These are phyloP conservation scores for Triadica sebifera DNA, from an alignment of 345 rosid species.

Conservation along the genomic window DNA sequence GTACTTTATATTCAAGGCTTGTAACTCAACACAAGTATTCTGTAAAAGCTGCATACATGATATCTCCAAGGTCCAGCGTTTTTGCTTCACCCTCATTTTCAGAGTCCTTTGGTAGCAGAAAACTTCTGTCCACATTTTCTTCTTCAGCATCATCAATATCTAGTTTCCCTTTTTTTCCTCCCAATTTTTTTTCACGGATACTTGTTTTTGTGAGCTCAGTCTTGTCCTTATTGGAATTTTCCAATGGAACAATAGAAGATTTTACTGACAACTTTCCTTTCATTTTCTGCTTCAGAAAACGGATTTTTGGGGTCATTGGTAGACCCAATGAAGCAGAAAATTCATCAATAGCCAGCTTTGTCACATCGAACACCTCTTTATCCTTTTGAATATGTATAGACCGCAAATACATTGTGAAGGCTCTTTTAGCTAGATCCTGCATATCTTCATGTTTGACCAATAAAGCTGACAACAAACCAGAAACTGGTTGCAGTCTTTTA, in stretches of 20 bases:
- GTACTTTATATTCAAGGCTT: neutral
- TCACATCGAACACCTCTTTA: constrained; percentile 83
- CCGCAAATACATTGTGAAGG: constrained; percentile 78
- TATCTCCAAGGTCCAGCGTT: constrained; percentile 32
- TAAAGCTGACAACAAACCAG: constrained; percentile 57
- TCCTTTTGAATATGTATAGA: constrained; percentile 79
- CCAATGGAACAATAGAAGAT: constrained; percentile 36
- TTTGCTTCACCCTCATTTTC: constrained; percentile 37
- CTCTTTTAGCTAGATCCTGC: constrained; percentile 74
- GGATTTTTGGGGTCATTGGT: constrained; percentile 77
- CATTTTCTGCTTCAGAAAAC: constrained; percentile 52
- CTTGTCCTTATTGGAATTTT: constrained; percentile 25
- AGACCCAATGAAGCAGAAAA: constrained; percentile 91
- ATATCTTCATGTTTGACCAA: constrained; percentile 68
- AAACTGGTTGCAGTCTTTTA: constrained; percentile 65
- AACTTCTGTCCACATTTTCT: constrained; percentile 31
- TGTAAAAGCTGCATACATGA: constrained; percentile 43
- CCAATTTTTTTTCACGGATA: constrained; percentile 18
- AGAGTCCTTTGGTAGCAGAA: constrained; percentile 38
- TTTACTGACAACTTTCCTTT: constrained; percentile 38
- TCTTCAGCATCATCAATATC: constrained; percentile 24
- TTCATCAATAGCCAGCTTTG: constrained; percentile 59
- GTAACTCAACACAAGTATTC: neutral
- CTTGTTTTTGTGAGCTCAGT: constrained; percentile 36
- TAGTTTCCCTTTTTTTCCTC: constrained; percentile 6